A percentile compares a stretch with the other conserved stretches of the same genome.
phyloP scores from a whole-genome alignment of 1,284 basidiomycete species.

The Cryptococcus floricola region DNA sequence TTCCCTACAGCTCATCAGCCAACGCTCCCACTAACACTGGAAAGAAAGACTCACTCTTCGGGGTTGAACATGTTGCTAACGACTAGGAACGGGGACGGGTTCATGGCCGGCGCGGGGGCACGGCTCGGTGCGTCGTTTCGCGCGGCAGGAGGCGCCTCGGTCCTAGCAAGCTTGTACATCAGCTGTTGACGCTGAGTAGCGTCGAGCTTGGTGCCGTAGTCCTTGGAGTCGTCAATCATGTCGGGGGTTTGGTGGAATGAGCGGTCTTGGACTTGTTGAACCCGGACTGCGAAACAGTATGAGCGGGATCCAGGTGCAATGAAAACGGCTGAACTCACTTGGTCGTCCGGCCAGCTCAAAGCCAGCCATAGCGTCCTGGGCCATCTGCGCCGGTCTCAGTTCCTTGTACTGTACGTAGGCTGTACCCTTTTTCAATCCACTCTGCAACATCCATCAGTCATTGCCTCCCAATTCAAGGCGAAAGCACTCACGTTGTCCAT shows the following conservation, averaged over 20 bases:
- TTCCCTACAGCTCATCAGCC: slow-evolving; percentile 59
- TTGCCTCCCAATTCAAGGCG: not conserved
- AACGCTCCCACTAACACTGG: not conserved
- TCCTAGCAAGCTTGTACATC: slow-evolving; percentile 97
- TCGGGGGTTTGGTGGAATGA: slow-evolving; percentile 17
- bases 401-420: slow-evolving; percentile 96
- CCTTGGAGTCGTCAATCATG: slow-evolving; percentile 33
- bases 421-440: slow-evolving; percentile 94
- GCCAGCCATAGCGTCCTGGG: slow-evolving; percentile 95
- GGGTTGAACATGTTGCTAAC: slow-evolving; percentile 96
- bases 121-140: not conserved
- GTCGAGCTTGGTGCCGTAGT: slow-evolving; percentile 72
- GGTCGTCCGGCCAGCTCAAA: slow-evolving; percentile 93
- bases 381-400: slow-evolving; percentile 88
- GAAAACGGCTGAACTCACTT: slow-evolving; percentile 54
- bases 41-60: slow-evolving; percentile 65
- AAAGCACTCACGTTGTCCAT: slow-evolving; percentile 57
- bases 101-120: slow-evolving; percentile 60
- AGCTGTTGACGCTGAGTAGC: slow-evolving; percentile 92
- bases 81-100: slow-evolving; percentile 71
- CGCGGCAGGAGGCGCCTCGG: slow-evolving; percentile 25
- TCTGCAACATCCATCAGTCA: slow-evolving; percentile 53
- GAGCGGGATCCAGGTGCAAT: not conserved
- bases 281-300: slow-evolving; percentile 61
- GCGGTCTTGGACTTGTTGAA: slow-evolving; percentile 87